Base-by-base conservation (phyloP, 2,329 filamentous ascomycete genomes). In the Alternaria sp. region DNA sequence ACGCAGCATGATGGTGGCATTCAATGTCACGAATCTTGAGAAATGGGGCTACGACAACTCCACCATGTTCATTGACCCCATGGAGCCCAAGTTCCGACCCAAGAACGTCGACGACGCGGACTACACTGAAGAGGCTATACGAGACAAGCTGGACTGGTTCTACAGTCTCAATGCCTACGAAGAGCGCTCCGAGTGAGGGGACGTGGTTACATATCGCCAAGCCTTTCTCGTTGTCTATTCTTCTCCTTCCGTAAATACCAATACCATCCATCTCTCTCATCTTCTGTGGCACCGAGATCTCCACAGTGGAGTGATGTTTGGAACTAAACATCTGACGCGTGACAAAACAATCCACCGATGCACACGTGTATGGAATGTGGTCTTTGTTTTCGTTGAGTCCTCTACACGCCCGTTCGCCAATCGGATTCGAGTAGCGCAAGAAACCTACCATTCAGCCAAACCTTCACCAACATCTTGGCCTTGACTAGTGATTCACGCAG, bases 1-100 rank as follows among this genome's bases (percentile, higher is more conserved):
- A 43, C 3, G 43, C 25, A 73, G 69, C 51, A 83, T 83, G 81
- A 74, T 83, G 69, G 81, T 75, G 4, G 81, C 77, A 3, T 81
- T 83, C 74, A 82, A 83, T 61, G 77, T 82, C 19, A 81, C 80
- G 6, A 66, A 72, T 6, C 74, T 83, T 5, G 63, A 57, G n/a
- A 61, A 76, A 54, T 77, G 70, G 68, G 76, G 77, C 17, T 79
- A 79, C 58, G 62, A 71, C 52, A 71, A 76, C 8, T 66, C 69
- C 17, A 79, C 77, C 6, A 30, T 68, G 15, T 76, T 78, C 66
- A 76, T 78, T 30, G 73, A 77, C 44, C 76, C 74, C 6, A 74
- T 77, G 72, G 59, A 75, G 44, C 70, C 71, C 0, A 55, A 66
- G 36, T 78, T 75, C 65, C 65, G 73, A 15, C 71, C 74, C 6